A percentile compares a stretch with the other conserved stretches of the same genome.
These are phyloP conservation scores for Pterocarpus santalinus DNA, from an alignment of 306 rosid species.

Conservation along the genomic window DNA sequence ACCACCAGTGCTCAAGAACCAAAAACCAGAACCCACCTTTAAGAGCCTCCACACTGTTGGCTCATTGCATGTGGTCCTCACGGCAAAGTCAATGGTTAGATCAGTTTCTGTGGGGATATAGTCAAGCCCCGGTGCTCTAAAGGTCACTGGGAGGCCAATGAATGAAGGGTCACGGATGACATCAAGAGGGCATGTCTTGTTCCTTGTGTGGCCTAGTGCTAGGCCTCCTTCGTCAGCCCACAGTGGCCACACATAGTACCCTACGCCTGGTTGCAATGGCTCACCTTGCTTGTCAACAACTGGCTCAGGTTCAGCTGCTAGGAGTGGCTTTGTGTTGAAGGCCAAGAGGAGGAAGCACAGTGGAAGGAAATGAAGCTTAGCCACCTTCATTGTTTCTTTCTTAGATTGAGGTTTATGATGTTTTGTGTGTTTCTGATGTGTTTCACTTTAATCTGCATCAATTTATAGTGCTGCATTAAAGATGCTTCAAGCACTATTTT, in stretches of 20 bases:
- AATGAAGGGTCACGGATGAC: conserved; percentile 45
- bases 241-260: conserved; percentile 50
- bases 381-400: conserved; percentile 39
- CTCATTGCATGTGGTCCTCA: conserved; percentile 24
- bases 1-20: conserved; percentile 49
- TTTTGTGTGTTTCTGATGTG: not conserved
- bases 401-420: not conserved
- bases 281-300: conserved; percentile 48
- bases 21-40: conserved; percentile 47
- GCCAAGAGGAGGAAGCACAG: conserved; percentile 30
- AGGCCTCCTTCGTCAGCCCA: conserved; percentile 50
- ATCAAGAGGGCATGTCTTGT: conserved; percentile 47
- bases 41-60: conserved; percentile 44
- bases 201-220: conserved; percentile 38
- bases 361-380: conserved; percentile 8
- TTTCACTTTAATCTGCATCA: not conserved
- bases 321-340: conserved; percentile 1
- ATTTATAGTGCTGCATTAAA: not conserved
- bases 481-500: not conserved
- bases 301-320: conserved; percentile 37
- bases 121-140: conserved; percentile 14
- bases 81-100: conserved; percentile 32
- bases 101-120: conserved; percentile 43
- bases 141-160: conserved; percentile 9
- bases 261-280: conserved; percentile 17